Conservation (phyloP, 441 rosid species). For the Flueggea neowawraea region DNA sequence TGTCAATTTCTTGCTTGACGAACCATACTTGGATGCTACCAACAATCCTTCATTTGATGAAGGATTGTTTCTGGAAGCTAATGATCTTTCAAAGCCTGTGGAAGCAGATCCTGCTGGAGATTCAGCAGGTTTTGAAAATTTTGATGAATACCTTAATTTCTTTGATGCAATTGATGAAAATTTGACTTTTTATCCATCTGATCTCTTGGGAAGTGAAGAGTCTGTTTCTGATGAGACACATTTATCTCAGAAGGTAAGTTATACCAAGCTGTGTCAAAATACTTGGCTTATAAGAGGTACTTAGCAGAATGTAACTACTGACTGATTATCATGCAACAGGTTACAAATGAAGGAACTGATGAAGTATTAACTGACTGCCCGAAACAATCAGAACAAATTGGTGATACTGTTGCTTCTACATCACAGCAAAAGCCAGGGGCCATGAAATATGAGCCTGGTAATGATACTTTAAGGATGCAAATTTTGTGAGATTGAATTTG, state of each 20-base stretch:
- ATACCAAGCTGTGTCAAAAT: no score
- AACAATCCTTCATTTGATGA: slow-evolving; percentile 40
- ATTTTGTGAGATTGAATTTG: neutral
- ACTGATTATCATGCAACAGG: slow-evolving; percentile 31
- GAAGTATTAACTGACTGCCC: slow-evolving; percentile 25
- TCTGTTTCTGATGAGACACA: slow-evolving; percentile 28
- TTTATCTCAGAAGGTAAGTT: slow-evolving; percentile 39
- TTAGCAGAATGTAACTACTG: neutral
- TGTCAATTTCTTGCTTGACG: slow-evolving; percentile 37
- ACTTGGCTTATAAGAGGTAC: neutral
- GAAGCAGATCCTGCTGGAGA: slow-evolving; percentile 42
- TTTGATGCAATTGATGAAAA: slow-evolving; percentile 51
- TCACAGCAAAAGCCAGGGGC: slow-evolving; percentile 52
- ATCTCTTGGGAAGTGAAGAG: slow-evolving; percentile 33
- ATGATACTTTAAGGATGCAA: neutral
- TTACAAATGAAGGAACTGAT: slow-evolving; percentile 36
- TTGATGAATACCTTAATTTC: slow-evolving; percentile 74
- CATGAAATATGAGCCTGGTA: slow-evolving; percentile 53
- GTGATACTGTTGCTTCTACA: slow-evolving; percentile 48
- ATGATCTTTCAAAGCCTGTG: slow-evolving; percentile 48
- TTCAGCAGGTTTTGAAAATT: slow-evolving; percentile 42
- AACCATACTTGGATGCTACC: slow-evolving; percentile 47
- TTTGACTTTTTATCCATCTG: slow-evolving; percentile 51
- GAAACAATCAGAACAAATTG: slow-evolving; percentile 27
- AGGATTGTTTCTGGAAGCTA: slow-evolving; percentile 57